These are phyloP conservation scores for Paramecium sonneborni DNA, from an alignment of 73 alveolate genomes.

Conservation along the genomic window DNA sequence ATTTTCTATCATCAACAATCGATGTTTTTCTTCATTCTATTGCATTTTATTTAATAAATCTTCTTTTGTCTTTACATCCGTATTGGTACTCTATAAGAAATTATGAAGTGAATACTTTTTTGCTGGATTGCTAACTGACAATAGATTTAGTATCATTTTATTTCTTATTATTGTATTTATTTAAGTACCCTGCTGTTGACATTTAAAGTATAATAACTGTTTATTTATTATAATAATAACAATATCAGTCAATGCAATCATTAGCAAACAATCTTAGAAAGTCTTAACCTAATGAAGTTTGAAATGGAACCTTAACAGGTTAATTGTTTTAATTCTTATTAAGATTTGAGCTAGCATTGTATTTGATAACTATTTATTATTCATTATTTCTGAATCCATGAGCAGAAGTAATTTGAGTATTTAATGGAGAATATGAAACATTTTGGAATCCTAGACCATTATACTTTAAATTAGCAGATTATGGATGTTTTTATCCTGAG, in stretches of 20 bases:
- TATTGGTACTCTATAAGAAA: background rate
- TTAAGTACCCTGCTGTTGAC: constrained; percentile 36
- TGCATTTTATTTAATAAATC: constrained; percentile 22
- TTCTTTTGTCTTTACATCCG: background rate
- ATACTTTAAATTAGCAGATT: constrained; percentile 31
- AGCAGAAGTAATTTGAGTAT: background rate
- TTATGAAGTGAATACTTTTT: background rate
- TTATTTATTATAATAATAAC: background rate
- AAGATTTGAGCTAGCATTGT: background rate
- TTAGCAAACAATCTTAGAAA: constrained; percentile 46
- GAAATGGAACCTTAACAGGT: constrained; percentile 56
- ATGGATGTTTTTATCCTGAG: background rate
- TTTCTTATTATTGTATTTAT: constrained; percentile 1
- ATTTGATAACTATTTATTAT: constrained; percentile 9
- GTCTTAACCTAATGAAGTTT: constrained; percentile 52
- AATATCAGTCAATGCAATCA: constrained; percentile 8
- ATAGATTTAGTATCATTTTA: constrained; percentile 25
- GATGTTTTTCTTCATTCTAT: constrained; percentile 51
- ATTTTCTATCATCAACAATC: background rate
- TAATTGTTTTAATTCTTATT: background rate
- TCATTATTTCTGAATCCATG: constrained; percentile 25
- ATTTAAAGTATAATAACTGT: constrained; percentile 9
- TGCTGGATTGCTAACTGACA: background rate
- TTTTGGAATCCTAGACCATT: background rate
- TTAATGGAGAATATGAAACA: constrained; percentile 1